A percentile compares a stretch with the other conserved stretches of the same genome.
These are phyloP conservation scores for Blastobotrys apis DNA, from an alignment of 1,139 yeast genomes.

Conservation along the genomic window DNA sequence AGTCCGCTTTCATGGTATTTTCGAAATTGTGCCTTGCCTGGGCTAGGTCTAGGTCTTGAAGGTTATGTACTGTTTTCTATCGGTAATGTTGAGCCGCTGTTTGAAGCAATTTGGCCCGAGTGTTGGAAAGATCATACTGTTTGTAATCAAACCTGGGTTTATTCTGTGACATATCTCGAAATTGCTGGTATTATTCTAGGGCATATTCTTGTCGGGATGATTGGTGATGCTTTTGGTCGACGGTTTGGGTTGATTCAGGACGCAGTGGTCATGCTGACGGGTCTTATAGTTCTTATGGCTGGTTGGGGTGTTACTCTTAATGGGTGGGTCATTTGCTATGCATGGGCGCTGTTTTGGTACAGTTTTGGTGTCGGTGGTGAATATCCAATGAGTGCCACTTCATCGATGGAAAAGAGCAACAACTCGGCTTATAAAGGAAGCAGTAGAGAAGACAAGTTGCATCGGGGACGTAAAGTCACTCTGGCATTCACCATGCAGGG, in stretches of 20 bases:
- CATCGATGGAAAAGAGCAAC: conserved; percentile 40
- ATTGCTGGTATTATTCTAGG: conserved; percentile 89
- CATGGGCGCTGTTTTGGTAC: conserved; percentile 52
- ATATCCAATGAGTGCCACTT: conserved; percentile 85
- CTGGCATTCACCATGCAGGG: conserved; percentile 43
- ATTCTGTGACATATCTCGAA: conserved; percentile 35
- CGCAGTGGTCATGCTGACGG: conserved; percentile 44
- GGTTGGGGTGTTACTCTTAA: conserved; percentile 38
- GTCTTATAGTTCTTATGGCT: conserved; percentile 72
- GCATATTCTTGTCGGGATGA: conserved; percentile 77
- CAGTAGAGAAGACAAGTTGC: conserved; percentile 36
- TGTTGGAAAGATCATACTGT: conserved; percentile 34
- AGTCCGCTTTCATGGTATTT: conserved; percentile 37
- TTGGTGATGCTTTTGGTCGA: conserved; percentile 85
- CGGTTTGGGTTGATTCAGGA: conserved; percentile 60
- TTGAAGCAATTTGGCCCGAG: conserved; percentile 36
- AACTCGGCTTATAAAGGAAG: conserved; percentile 27
- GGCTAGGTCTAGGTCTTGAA: conserved; percentile 38
- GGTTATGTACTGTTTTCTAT: conserved; percentile 40
- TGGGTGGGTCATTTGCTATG: conserved; percentile 54
- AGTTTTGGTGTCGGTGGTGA: conserved; percentile 99
- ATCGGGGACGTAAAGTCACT: conserved; percentile 41
- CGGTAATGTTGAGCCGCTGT: conserved; percentile 34
- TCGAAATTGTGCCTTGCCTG: conserved; percentile 36
- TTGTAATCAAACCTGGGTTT: conserved; percentile 36